Base-by-base conservation (phyloP, 2,329 filamentous ascomycete species). In the Sporothrix brunneoviolacea region DNA sequence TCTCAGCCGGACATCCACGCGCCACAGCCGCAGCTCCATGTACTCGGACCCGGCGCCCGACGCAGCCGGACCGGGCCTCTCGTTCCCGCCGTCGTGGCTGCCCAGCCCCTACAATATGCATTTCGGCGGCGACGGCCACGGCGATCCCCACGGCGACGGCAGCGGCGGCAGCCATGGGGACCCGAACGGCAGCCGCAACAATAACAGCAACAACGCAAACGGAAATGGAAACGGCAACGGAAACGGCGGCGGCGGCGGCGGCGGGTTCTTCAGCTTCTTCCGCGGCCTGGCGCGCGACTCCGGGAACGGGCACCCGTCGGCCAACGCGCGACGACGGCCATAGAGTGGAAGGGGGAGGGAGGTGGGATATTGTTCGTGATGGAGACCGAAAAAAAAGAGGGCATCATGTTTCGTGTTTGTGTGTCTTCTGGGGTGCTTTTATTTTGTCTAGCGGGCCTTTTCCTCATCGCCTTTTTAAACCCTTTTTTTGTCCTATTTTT, bases 281-380 rank as follows among this genome's bases (percentile, higher is more conserved):
- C 35, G 21, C 19, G 38, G 37, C 13, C 32, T 53, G 13, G 38
- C 40, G 15, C 40, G 46, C 3, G 38, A 33, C 12, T 32, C 39
- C 9, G 36, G 45, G 5, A 8, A 22, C 27, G 24, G 48, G 16
- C 27, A 35, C 32, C 24, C 41, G 18, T 46, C 51, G n/a, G n/a
- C n/a, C 15, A 50, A 36, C 18, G 16, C 48, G 13, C 16, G 51
- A 19, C 43, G 51, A n/a, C 51, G 48, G 28, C 35, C 32, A 12
- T 50, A 18, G n/a, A n/a, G n/a, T n/a, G n/a, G n/a, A n/a, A n/a
- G n/a, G n/a, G n/a, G n/a, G n/a, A n/a, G n/a, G n/a, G n/a, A n/a
- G n/a, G n/a, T n/a, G n/a, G n/a, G n/a, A n/a, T n/a, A n/a, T n/a
- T n/a, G n/a, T n/a, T n/a, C n/a, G n/a, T n/a, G n/a, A n/a, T n/a